Evolutionary conservation across 2,329 filamentous ascomycete genomes (phyloP).

Genomic region (Trichoderma atrobrunneum): DNA sequence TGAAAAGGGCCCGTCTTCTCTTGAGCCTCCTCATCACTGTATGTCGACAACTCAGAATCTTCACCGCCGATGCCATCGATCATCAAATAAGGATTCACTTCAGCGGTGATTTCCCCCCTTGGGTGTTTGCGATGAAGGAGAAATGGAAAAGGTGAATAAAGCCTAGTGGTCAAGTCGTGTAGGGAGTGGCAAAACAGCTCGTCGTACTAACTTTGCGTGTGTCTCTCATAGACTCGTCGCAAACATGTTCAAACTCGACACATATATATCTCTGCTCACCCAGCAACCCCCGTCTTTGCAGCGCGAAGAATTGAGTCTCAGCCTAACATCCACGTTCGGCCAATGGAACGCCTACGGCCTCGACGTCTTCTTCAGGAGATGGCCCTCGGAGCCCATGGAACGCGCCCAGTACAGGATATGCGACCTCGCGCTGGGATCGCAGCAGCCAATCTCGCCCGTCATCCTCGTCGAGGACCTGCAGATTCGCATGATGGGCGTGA

Average conservation of each 20-base stretch:
- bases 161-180: background rate
- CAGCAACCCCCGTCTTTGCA: constrained; percentile 33
- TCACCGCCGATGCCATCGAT: constrained; percentile 34
- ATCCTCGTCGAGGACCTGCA: constrained; percentile 37
- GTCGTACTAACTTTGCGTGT: background rate
- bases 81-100: constrained; percentile 35
- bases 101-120: constrained; percentile 39
- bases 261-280: constrained; percentile 34
- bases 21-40: constrained; percentile 35
- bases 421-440: constrained; percentile 30
- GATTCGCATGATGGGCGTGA: constrained; percentile 31
- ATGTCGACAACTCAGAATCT: constrained; percentile 37
- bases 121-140: constrained; percentile 32
- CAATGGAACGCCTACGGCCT: constrained; percentile 40
- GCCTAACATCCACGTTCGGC: constrained; percentile 33
- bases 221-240: constrained; percentile 31
- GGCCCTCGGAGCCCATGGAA: constrained; percentile 32
- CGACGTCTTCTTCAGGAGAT: constrained; percentile 35
- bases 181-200: constrained; percentile 1
- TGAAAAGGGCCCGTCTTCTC: constrained; percentile 34
- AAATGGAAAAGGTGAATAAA: constrained; percentile 35
- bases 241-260: constrained; percentile 39
- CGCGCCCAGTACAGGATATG: constrained; percentile 32
- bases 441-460: constrained; percentile 28
- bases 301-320: constrained; percentile 38